These are phyloP conservation scores for Whalleya microplaca DNA, from an alignment of 2,329 filamentous ascomycete genomes.

Conservation along the genomic window DNA sequence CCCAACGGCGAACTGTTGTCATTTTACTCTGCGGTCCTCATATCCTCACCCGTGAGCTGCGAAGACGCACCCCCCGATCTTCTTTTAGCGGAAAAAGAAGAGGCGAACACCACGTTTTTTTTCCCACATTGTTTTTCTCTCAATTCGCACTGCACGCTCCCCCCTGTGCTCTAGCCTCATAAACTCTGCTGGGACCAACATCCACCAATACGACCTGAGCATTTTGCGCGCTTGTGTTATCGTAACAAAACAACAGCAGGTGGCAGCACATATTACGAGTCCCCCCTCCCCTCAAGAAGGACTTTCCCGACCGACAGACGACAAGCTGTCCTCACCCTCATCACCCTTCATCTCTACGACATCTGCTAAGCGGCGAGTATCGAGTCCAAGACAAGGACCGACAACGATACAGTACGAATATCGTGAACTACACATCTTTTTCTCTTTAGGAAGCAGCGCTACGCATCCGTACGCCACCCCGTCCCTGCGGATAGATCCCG, in stretches of 20 bases:
- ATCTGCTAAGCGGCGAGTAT: constrained; percentile 27
- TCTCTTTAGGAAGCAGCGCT: constrained; percentile 22
- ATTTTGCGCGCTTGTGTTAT: constrained; percentile 27
- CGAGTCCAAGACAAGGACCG: constrained; percentile 24
- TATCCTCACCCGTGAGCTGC: constrained; percentile 4
- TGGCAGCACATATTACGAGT: constrained; percentile 23
- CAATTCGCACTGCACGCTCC: neutral
- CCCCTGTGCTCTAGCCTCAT: neutral
- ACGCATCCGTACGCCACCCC: constrained; percentile 8
- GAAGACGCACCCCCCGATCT: constrained; percentile 3
- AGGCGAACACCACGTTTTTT: neutral
- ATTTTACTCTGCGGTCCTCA: constrained; percentile 17
- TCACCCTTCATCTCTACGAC: constrained; percentile 17
- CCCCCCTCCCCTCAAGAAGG: constrained; percentile 5
- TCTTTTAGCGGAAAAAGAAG: constrained; percentile 7
- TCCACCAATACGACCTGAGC: constrained; percentile 12
- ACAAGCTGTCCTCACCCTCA: constrained; percentile 13
- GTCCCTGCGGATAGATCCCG: constrained; percentile 13
- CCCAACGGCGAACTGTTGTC: constrained; percentile 35
- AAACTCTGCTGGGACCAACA: neutral
- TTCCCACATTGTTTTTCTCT: neutral
- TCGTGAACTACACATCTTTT: constrained; percentile 20
- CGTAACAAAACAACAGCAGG: constrained; percentile 19
- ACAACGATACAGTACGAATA: constrained; percentile 23
- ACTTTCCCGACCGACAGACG: constrained; percentile 23